Base-by-base conservation (phyloP, 371 early-diverging fungal genomes). In the Gilbertella persicaria region DNA sequence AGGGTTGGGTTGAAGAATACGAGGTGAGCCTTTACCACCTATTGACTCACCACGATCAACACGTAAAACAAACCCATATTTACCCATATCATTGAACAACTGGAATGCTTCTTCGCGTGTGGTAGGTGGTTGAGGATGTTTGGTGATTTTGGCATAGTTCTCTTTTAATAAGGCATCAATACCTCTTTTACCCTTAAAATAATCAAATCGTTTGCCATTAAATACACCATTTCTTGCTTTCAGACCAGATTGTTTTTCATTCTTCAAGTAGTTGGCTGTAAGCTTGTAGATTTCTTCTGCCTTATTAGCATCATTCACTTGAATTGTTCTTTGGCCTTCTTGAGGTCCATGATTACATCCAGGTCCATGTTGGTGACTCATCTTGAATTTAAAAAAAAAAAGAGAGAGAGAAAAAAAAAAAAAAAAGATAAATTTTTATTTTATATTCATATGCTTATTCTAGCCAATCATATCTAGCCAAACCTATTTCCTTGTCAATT, bases 151-250 rank as follows among this genome's bases (percentile, higher is more conserved):
- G 74, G 78, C 86, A 85, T 55, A 73, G 9, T 83, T 79, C 10
- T 83, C 86, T 50, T 89, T 86, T 41, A 91, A 71, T 23, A 97
- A 65, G 21, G 96, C 93, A 56, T 92, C 93, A 16, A 93, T 80
- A 16, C 92, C 97, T 58, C 88, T 60, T 29, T 65, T 65, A 86
- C 94, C 96, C 72, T 95, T 93, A 66, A 96, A 96, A 73, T 88
- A 98, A 30, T 91, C 89, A 6, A 96, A 91, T 42, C 97, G 79
- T 36, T 87, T 85, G 24, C 96, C 98, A 60, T 93, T 91, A 29
- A 97, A 78, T 33, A 94, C 85, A 51, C 97, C 97, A 62, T 91
- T 86, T 59, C 93, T 80, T 37, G 85, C 72, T 62, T 87, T 89
- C 44, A 96, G 64, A 19, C 89, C 86, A 0, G 92, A 90, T 39